A percentile compares a stretch with the other conserved stretches of the same genome.
Evolutionary conservation across 106 monocot species (phyloP).

Genomic region (Dendrobium nobile): DNA sequence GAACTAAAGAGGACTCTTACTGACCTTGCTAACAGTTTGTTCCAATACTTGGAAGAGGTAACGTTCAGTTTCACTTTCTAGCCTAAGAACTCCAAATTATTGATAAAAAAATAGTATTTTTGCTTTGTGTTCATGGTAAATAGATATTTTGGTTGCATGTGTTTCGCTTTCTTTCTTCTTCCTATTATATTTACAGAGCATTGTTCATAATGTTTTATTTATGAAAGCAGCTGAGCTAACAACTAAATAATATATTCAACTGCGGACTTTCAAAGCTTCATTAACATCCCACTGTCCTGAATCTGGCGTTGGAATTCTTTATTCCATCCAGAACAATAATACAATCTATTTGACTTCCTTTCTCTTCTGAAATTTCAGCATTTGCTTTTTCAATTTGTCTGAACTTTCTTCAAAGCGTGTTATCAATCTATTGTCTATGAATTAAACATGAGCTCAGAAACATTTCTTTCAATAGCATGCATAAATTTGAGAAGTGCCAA

Average conservation of each 20-base stretch:
- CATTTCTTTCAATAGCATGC: not conserved
- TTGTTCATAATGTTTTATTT: not conserved
- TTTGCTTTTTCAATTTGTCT: not conserved
- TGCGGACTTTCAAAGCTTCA: not conserved
- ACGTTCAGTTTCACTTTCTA: not conserved
- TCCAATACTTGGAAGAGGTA: slow-evolving; percentile 69
- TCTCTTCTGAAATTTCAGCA: not conserved
- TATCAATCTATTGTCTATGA: not conserved
- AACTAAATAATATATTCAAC: not conserved
- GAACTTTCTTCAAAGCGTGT: not conserved
- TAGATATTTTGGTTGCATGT: not conserved
- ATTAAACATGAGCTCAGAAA: too few species aligned
- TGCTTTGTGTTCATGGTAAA: not conserved
- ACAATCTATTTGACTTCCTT: not conserved
- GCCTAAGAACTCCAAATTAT: not conserved
- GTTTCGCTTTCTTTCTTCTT: not conserved
- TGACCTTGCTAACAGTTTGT: slow-evolving; percentile 44
- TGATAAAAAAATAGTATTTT: not conserved
- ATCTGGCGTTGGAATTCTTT: too few species aligned
- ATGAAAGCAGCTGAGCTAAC: not conserved
- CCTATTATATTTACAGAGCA: not conserved
- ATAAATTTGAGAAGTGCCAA: not conserved
- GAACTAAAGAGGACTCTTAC: slow-evolving; percentile 40
- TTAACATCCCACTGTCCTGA: too few species aligned
- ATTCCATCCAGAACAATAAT: not conserved